Percentiles rank a stretch among this genome's conserved stretches.
These are phyloP conservation scores for Jatropha curcas DNA, from an alignment of 345 rosid genomes.

Conservation along the genomic window DNA sequence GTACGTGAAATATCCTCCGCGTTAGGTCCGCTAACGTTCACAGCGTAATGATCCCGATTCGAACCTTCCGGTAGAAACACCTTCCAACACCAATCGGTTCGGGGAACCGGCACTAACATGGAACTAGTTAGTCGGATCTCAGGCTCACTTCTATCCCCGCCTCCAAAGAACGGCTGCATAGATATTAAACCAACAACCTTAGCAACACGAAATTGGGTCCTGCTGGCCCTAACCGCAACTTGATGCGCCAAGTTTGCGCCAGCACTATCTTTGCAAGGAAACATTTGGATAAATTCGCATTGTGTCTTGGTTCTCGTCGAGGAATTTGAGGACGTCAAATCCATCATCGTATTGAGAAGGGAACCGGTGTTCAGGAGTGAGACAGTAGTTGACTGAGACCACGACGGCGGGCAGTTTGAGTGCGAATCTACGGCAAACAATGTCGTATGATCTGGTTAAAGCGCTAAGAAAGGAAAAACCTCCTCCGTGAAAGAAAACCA, in stretches of 20 bases:
- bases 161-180: constrained; percentile 84
- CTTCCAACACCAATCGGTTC: constrained; percentile 28
- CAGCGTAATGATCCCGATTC: constrained; percentile 23
- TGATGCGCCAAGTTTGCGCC: constrained; percentile 83
- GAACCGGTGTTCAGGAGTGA: constrained; percentile 65
- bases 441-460: constrained; percentile 48
- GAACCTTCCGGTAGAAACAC: constrained; percentile 18
- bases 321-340: constrained; percentile 54
- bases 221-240: constrained; percentile 49
- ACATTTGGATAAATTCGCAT: constrained; percentile 58
- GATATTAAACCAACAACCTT: constrained; percentile 50
- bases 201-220: constrained; percentile 22
- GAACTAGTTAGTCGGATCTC: constrained; percentile 47
- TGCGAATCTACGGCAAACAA: constrained; percentile 64
- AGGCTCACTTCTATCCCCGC: constrained; percentile 69
- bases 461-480: constrained; percentile 72
- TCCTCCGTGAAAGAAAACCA: constrained; percentile 85
- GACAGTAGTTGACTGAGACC: constrained; percentile 77
- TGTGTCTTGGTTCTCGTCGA: constrained; percentile 40
- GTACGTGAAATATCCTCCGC: constrained; percentile 36
- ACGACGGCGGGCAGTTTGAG: constrained; percentile 52
- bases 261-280: constrained; percentile 74
- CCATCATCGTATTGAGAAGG: constrained; percentile 84
- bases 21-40: constrained; percentile 26
- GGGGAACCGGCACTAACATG: constrained; percentile 38